Base-by-base conservation (phyloP, 202 grass and related monocot genomes). In the Thinopyrum obtusiflorum region DNA sequence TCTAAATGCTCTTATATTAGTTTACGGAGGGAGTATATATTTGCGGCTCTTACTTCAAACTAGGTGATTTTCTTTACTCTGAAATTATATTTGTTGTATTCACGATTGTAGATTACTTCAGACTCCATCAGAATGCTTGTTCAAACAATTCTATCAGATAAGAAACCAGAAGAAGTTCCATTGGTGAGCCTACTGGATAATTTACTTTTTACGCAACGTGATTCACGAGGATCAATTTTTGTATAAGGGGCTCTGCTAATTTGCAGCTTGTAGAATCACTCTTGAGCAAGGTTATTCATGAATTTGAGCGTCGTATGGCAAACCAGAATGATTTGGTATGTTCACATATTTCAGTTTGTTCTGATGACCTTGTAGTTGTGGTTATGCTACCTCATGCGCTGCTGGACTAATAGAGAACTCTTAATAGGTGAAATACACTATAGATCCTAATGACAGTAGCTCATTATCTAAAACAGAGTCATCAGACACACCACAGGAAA, bases 91-190 rank as follows among this genome's bases (percentile, higher is more conserved):
- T 80, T 24, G 20, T 21, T 57, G 3, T 59, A 47, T 87, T 81
- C 31, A 57, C 76, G 68, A n/a, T 20, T 89, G 51, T 88, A 95
- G 96, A 85, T 78, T 29, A 89, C 85, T 73, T 87, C 93, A 86
- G 91, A 86, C 26, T 95, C 93, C 23, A 81, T 98, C 64, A 83
- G 75, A 40, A 91, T 94, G 85, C 77, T 98, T 79, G 82, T 98
- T 57, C 89, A 82, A 61, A 89, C 82, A 5, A 82, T 95, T 85
- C 61, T 98, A 37, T 87, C 90, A 37, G 93, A 93, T 80, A 98
- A 94, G 83, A 98, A 92, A 83, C 91, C 93, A 49, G 96, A 98
- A 84, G 93, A 98, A 89, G 42, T 98, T 79, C 96, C 93, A 31
- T 79, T 40, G 77, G 96, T 98, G 55, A 89, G 79, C 57, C 79